These are phyloP conservation scores for Stachybotrys chlorohalonatus DNA, from an alignment of 2,329 filamentous ascomycete genomes.

Conservation along the genomic window DNA sequence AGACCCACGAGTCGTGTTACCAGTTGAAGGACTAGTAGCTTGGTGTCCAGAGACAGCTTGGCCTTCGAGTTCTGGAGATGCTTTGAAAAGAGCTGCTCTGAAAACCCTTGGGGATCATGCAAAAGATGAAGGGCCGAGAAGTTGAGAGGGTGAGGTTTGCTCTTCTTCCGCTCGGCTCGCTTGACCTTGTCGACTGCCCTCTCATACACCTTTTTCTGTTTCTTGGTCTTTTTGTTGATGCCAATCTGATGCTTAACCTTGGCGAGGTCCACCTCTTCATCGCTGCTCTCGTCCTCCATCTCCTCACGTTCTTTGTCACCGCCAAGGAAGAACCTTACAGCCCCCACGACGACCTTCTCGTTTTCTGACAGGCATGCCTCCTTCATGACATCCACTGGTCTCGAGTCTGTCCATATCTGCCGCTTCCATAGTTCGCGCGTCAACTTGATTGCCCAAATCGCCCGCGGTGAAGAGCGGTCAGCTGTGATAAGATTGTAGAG, in stretches of 20 bases:
- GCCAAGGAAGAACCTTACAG: slow-evolving; percentile 88
- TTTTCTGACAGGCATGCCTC: slow-evolving; percentile 83
- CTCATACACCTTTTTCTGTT: slow-evolving; percentile 69
- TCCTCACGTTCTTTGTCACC: slow-evolving; percentile 95
- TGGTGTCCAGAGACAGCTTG: slow-evolving; percentile 80
- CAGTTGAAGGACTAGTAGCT: slow-evolving; percentile 80
- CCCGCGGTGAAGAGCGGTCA: slow-evolving; percentile 76
- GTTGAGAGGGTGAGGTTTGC: slow-evolving; percentile 78
- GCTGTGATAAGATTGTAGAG: slow-evolving; percentile 85
- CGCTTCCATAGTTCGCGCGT: slow-evolving; percentile 94
- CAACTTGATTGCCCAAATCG: slow-evolving; percentile 92
- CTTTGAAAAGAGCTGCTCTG: slow-evolving; percentile 81
- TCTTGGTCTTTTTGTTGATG: slow-evolving; percentile 96
- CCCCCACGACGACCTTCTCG: slow-evolving; percentile 82
- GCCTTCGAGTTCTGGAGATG: slow-evolving; percentile 82
- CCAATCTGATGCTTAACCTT: slow-evolving; percentile 76
- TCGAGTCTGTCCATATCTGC: slow-evolving; percentile 91
- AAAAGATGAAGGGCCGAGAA: slow-evolving; percentile 93
- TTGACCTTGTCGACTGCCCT: slow-evolving; percentile 78
- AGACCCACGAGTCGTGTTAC: slow-evolving; percentile 85
- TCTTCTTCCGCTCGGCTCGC: slow-evolving; percentile 79
- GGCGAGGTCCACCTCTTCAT: slow-evolving; percentile 69
- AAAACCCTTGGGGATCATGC: slow-evolving; percentile 89
- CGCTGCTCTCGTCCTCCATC: slow-evolving; percentile 78
- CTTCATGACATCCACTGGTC: slow-evolving; percentile 97